Evolutionary conservation across 1,139 yeast genomes (phyloP), one percentile per base, ranked within the genome.

Genomic region (Arxiozyma telluris): DNA sequence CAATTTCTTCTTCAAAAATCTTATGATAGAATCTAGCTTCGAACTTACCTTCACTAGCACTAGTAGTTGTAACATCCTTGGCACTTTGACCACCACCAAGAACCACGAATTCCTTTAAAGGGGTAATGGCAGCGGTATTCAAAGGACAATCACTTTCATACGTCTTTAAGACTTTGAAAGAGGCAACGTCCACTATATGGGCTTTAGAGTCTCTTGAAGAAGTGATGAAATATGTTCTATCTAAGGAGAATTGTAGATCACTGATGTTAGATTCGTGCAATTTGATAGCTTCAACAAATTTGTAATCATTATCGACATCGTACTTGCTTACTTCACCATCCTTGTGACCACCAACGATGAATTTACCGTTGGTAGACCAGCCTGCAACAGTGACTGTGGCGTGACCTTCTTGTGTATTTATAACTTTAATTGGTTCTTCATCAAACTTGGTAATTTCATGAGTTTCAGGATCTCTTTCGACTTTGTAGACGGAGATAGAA

Each of bases 1-100:
- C 98, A 64, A 93, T 84, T 72, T 91, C 98, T 69, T 93, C 98
- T 71, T 86, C 86, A 71, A 91, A 93, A 57, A 93, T 81, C 76
- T 93, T 93, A 74, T 94, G 98, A 75, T 85, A 90, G 72, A 93
- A 87, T 74, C 96, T 82, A 47, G 98, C 95, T 75, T 93, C 98
- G 72, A 93, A 93, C 70, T 89, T 89, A 76, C 98, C 98, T 73
- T 93, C 96, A 53, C 87, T 80, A 59, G 94, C 86, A 49, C 94
- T 82, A 45, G 98, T 90, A 34, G 98, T 93, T 49, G 99, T 93
- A 70, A 93, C 99, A 72, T 91, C 95, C 73, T 91, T 83, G 45
- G 98, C 98, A 70, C 91, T 98, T 77, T 93, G 98, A 82, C 99
- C 99, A 74, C 99, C 99, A 54, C 98, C 98, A 60, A 94, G 79